These are phyloP conservation scores for Pythium apleroticum DNA, from an alignment of 352 stramenopile species.

Conservation along the genomic window DNA sequence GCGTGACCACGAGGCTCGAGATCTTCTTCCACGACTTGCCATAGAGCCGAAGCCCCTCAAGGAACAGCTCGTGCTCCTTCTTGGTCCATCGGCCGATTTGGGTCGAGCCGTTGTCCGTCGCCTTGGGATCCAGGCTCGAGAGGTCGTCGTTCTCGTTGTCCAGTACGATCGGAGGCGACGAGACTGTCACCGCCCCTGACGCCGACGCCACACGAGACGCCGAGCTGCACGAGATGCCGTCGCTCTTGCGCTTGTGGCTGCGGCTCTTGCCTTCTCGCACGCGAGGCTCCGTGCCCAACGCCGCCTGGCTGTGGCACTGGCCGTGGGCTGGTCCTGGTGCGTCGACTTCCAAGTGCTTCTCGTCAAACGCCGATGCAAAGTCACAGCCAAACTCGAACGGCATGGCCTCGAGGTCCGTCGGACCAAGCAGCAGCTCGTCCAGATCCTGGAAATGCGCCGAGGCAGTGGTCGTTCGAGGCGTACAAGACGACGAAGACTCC, in stretches of 20 bases:
- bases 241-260: slow-evolving; percentile 31
- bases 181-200: slow-evolving; percentile 1
- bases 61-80: slow-evolving; percentile 86
- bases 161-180: slow-evolving; percentile 5
- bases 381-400: slow-evolving; percentile 45
- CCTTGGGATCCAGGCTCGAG: slow-evolving; percentile 6
- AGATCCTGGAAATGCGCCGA: slow-evolving; percentile 29
- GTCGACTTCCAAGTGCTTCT: slow-evolving; percentile 28
- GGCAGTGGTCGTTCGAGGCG: background rate
- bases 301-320: too few species aligned
- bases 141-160: slow-evolving; percentile 12
- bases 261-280: slow-evolving; percentile 19
- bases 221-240: slow-evolving; percentile 4
- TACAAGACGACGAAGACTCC: background rate
- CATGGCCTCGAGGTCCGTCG: slow-evolving; percentile 33
- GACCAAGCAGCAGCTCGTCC: slow-evolving; percentile 38
- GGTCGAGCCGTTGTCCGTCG: slow-evolving; percentile 9
- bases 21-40: slow-evolving; percentile 93
- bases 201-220: background rate
- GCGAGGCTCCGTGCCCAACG: background rate
- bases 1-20: slow-evolving; percentile 71
- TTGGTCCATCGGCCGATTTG: slow-evolving; percentile 89
- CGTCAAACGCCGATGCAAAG: slow-evolving; percentile 40
- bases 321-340: slow-evolving; percentile 4
- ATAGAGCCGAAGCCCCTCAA: slow-evolving; percentile 82